phyloP scores from a whole-genome alignment of 768 basidiomycete species.

The Pilatotrama ljubarskyi region DNA sequence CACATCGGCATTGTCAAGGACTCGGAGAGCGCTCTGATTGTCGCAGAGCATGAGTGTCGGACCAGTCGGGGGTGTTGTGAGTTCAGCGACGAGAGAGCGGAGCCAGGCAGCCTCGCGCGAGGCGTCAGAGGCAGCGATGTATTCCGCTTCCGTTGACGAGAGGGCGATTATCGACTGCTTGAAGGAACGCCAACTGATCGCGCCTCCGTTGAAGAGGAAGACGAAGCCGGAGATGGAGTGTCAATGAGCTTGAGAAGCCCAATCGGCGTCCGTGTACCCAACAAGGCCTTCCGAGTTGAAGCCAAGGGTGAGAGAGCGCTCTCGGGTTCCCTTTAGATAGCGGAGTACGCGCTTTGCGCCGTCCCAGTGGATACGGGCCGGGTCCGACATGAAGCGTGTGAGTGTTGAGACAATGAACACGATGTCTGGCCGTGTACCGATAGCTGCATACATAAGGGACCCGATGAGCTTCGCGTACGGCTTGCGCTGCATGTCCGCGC shows the following conservation, averaged over 20 bases:
- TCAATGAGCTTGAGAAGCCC: not conserved
- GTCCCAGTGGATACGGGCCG: conserved; percentile 24
- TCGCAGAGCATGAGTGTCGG: too few species aligned
- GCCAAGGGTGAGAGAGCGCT: conserved; percentile 10
- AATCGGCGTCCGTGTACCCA: conserved; percentile 19
- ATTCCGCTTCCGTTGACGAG: too few species aligned
- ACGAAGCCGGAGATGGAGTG: conserved; percentile 33
- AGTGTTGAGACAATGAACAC: conserved; percentile 25
- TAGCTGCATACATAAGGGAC: conserved; percentile 31
- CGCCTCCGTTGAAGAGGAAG: conserved; percentile 35
- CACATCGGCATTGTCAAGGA: too few species aligned
- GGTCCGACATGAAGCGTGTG: conserved; percentile 24
- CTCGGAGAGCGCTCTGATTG: too few species aligned
- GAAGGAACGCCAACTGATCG: too few species aligned
- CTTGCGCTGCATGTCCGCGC: conserved; percentile 1
- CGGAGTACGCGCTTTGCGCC: conserved; percentile 25
- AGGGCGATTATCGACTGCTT: too few species aligned
- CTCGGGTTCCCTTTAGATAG: conserved; percentile 27
- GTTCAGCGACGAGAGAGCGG: too few species aligned
- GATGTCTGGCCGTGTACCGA: conserved; percentile 35
- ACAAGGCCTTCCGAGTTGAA: conserved; percentile 12
- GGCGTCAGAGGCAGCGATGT: too few species aligned
- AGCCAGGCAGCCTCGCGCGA: too few species aligned
- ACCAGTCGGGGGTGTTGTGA: too few species aligned
- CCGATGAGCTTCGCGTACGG: conserved; percentile 28